These are phyloP conservation scores for Mycothermus thermophilus DNA, from an alignment of 495 filamentous ascomycete species.

Conservation along the genomic window DNA sequence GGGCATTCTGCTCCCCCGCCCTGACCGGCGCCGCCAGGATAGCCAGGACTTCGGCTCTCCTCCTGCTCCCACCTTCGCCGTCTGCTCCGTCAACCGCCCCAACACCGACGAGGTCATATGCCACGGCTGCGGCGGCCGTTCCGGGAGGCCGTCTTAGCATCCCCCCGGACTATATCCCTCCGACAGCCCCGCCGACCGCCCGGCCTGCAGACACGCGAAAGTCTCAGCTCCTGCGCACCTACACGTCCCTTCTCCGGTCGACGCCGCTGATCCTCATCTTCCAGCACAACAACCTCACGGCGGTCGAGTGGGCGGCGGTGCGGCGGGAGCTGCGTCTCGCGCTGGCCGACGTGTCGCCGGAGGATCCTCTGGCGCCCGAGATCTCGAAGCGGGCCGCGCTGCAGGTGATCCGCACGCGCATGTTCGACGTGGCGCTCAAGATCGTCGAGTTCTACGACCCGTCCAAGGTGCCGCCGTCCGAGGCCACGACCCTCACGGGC, in stretches of 20 bases:
- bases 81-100: constrained; percentile 6
- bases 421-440: constrained; percentile 70
- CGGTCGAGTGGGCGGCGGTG: constrained; percentile 75
- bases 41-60: constrained; percentile 6
- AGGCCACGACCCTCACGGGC: constrained; percentile 13
- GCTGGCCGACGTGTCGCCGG: constrained; percentile 41
- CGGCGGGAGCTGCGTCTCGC: constrained; percentile 66
- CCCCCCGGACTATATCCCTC: constrained; percentile 43
- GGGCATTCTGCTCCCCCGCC: constrained; percentile 14
- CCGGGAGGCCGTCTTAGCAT: constrained; percentile 32
- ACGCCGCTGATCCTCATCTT: constrained; percentile 82
- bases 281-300: constrained; percentile 91
- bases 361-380: constrained; percentile 5
- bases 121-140: constrained; percentile 23
- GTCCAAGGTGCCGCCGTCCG: constrained; percentile 17
- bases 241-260: constrained; percentile 83
- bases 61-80: constrained; percentile 10
- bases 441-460: constrained; percentile 80
- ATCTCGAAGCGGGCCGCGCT: constrained; percentile 48
- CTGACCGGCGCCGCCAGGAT: constrained; percentile 12
- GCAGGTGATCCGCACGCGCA: constrained; percentile 72
- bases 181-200: constrained; percentile 77
- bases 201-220: constrained; percentile 76
- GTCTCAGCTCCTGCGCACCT: constrained; percentile 85
- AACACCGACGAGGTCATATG: constrained; percentile 26